These are phyloP conservation scores for Pseudogymnoascus sp. DNA, from an alignment of 2,329 filamentous ascomycete species.

Conservation along the genomic window DNA sequence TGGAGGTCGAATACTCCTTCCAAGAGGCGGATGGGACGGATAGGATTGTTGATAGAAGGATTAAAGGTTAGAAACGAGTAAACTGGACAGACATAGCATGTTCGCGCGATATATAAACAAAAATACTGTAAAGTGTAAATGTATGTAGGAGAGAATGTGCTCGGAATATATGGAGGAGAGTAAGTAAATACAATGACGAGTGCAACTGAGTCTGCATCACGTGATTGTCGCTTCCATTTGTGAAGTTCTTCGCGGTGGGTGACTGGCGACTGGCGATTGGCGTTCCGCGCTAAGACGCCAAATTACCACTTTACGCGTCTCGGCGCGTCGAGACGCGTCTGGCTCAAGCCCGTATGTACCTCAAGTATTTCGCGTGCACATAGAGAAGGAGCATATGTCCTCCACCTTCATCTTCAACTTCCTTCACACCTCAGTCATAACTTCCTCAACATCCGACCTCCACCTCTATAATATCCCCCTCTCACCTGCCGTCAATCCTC, in stretches of 20 bases:
- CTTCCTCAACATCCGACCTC: conserved; percentile 4
- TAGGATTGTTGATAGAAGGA: no score
- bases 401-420: conserved; percentile 1
- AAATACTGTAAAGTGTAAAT: neutral
- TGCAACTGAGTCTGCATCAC: neutral
- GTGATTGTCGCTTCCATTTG: neutral
- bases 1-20: neutral
- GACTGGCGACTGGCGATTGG: conserved; percentile 1
- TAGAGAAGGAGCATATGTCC: neutral
- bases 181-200: neutral
- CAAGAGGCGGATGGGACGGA: no score
- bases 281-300: conserved; percentile 3
- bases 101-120: neutral
- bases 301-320: conserved; percentile 5
- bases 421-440: neutral
- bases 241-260: neutral
- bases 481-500: conserved; percentile 6
- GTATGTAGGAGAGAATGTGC: neutral
- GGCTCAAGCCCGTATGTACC: neutral
- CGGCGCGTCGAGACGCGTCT: neutral
- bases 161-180: neutral
- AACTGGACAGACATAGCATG: neutral
- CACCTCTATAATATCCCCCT: conserved; percentile 10
- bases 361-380: conserved; percentile 3
- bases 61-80: neutral